A percentile compares a stretch with the other conserved stretches of the same genome.
phyloP scores from a whole-genome alignment of 2,329 filamentous ascomycete genomes.

The Diplodia sapinea region DNA sequence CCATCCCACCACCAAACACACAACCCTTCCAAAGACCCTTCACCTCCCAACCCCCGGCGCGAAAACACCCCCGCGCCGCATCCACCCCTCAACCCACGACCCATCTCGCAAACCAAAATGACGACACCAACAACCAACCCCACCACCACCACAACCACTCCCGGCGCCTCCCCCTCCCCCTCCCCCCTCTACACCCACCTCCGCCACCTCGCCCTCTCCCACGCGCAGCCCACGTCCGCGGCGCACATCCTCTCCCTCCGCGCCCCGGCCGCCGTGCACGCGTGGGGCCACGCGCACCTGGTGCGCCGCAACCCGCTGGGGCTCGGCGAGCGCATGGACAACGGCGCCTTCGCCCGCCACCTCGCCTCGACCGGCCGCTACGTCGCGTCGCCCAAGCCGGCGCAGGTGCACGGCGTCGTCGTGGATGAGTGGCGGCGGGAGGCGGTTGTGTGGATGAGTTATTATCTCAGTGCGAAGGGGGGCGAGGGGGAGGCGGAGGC shows the following conservation, averaged over 20 bases:
- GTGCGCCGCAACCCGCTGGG: background rate
- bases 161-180: too few relatives aligned
- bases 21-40: too few relatives aligned
- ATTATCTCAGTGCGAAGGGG: background rate
- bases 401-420: background rate
- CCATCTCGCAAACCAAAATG: too few relatives aligned
- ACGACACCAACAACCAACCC: background rate
- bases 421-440: background rate
- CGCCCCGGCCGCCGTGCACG: background rate
- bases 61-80: too few relatives aligned
- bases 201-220: background rate
- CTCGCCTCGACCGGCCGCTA: background rate
- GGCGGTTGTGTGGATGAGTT: slow-evolving; percentile 10
- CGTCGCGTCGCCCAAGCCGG: background rate
- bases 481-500: background rate
- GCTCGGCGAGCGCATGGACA: background rate
- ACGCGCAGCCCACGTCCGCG: background rate
- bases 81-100: too few relatives aligned
- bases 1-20: too few relatives aligned
- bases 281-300: slow-evolving; percentile 6
- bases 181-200: background rate
- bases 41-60: too few relatives aligned
- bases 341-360: background rate
- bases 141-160: background rate
- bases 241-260: background rate